These are phyloP conservation scores for Diaporthe vaccinii DNA, from an alignment of 2,329 filamentous ascomycete species.

Conservation along the genomic window DNA sequence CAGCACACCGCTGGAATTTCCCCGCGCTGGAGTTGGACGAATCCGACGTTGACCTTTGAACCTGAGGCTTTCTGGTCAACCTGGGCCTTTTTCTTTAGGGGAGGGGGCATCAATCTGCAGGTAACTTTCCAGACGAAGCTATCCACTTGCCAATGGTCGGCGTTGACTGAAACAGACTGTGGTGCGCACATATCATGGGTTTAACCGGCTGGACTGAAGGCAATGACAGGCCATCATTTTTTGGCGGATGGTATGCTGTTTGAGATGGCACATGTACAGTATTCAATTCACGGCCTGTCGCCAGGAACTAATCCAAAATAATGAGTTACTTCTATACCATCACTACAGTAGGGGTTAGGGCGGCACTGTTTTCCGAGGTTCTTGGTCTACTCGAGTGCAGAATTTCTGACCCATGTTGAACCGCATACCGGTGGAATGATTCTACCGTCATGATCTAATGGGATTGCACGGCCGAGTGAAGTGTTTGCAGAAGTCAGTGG, in stretches of 20 bases:
- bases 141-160: neutral
- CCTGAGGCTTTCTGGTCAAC: neutral
- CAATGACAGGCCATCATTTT: neutral
- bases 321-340: neutral
- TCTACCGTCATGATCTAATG: neutral
- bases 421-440: neutral
- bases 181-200: neutral
- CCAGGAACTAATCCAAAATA: neutral
- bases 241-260: neutral
- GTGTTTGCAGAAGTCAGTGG: slow-evolving; percentile 2
- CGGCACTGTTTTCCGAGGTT: neutral
- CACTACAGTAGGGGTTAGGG: neutral
- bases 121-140: neutral
- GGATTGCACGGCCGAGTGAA: neutral
- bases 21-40: slow-evolving; percentile 33
- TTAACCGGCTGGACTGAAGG: neutral
- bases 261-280: slow-evolving; percentile 10
- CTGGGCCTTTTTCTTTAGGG: too few relatives aligned
- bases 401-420: neutral
- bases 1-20: slow-evolving; percentile 38
- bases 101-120: neutral
- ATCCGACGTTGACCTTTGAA: slow-evolving; percentile 45
- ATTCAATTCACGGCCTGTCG: neutral
- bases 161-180: neutral
- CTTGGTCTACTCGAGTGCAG: neutral